Percentiles rank a stretch among this genome's conserved stretches.
Conservation (phyloP, 1,139 yeast species). For the Nakaseomyces kungkrabaensis region DNA sequence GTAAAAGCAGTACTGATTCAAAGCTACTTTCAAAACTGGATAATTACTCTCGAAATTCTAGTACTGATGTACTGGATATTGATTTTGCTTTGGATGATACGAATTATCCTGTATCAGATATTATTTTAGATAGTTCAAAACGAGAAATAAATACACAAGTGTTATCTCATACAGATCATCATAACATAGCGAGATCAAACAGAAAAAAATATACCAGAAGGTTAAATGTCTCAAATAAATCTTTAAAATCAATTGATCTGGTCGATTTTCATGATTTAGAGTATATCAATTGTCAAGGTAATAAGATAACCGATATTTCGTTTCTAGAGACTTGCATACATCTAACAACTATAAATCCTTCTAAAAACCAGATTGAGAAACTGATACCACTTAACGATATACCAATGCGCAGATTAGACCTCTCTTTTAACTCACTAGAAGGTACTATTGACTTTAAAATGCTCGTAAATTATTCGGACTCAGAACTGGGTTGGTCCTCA, state of each 20-base stretch:
- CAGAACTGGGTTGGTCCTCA: slow-evolving; percentile 13
- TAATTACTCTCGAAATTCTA: not conserved
- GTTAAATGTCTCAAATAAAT: not conserved
- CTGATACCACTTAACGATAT: slow-evolving; percentile 14
- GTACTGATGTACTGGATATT: not conserved
- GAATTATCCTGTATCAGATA: not conserved
- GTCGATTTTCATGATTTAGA: slow-evolving; percentile 13
- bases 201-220: not conserved
- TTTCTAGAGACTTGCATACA: slow-evolving; percentile 13
- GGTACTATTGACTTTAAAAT: slow-evolving; percentile 18
- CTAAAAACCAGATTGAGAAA: slow-evolving; percentile 17
- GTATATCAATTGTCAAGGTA: slow-evolving; percentile 15
- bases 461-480: slow-evolving; percentile 1
- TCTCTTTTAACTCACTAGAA: slow-evolving; percentile 17
- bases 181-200: not conserved
- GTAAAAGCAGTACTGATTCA: not conserved
- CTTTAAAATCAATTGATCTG: not conserved
- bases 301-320: slow-evolving; percentile 13
- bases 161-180: not conserved
- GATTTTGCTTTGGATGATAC: not conserved
- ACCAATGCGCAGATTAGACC: slow-evolving; percentile 12
- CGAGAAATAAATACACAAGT: not conserved
- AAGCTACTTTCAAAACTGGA: not conserved
- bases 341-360: slow-evolving; percentile 17
- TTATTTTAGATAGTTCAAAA: not conserved